A percentile compares a stretch with the other conserved stretches of the same genome.
These are phyloP conservation scores for Syncephalis plumigaleata DNA, from an alignment of 371 early-diverging fungal species.

Conservation along the genomic window DNA sequence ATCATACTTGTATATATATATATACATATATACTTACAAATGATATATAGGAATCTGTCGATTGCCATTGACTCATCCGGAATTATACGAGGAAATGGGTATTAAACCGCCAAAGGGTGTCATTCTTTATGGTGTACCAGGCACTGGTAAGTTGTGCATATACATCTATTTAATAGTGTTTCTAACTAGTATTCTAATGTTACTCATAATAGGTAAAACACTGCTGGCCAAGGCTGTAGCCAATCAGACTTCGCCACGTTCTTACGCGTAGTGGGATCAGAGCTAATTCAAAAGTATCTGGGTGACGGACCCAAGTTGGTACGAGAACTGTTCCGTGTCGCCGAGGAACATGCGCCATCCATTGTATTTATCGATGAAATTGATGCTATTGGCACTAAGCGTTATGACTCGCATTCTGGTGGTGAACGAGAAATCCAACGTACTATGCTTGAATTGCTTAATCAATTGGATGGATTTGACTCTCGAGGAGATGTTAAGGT, in stretches of 20 bases:
- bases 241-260: conserved; percentile 99
- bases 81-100: conserved; percentile 99
- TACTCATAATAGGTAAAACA: conserved; percentile 57
- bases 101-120: conserved; percentile 99
- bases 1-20: too few species aligned
- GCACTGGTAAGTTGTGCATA: conserved; percentile 53
- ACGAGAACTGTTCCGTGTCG: conserved; percentile 97
- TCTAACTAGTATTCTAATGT: not conserved
- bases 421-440: conserved; percentile 99
- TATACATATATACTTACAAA: not conserved
- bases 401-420: conserved; percentile 95
- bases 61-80: conserved; percentile 99
- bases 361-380: conserved; percentile 99
- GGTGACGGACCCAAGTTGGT: conserved; percentile 99
- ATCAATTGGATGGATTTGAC: conserved; percentile 99
- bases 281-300: conserved; percentile 99
- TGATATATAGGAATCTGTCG: conserved; percentile 75
- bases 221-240: conserved; percentile 99
- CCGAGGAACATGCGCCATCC: conserved; percentile 97
- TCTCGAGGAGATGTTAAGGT: conserved; percentile 96
- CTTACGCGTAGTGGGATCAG: conserved; percentile 99
- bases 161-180: not conserved
- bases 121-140: conserved; percentile 98
- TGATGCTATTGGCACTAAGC: conserved; percentile 98
- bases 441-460: conserved; percentile 99